Evolutionary conservation across 306 rosid species (phyloP).

Genomic region (Clitoria ternatea): DNA sequence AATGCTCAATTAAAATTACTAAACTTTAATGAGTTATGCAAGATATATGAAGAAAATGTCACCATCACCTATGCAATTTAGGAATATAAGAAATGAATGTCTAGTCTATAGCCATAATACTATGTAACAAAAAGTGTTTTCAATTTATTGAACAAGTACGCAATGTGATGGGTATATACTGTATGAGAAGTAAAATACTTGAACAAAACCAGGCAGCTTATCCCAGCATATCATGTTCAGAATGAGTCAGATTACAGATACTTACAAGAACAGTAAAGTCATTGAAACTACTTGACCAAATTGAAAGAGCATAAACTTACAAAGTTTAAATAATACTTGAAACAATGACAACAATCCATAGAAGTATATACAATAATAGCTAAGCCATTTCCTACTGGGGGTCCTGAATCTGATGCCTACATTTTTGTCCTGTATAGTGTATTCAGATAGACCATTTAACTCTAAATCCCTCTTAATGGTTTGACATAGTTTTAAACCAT

Average conservation of each 20-base stretch:
- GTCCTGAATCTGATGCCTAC: not conserved
- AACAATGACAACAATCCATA: not conserved
- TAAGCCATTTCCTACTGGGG: not conserved
- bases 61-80: not conserved
- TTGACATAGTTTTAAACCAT: not conserved
- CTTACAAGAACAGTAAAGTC: conserved; percentile 11
- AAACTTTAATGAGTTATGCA: not conserved
- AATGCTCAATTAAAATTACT: conserved; percentile 22
- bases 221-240: conserved; percentile 1
- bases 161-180: not conserved
- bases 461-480: not conserved
- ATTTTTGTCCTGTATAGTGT: not conserved
- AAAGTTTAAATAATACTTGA: not conserved
- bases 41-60: not conserved
- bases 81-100: not conserved
- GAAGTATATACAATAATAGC: not conserved
- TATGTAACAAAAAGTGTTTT: not conserved
- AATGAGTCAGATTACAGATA: conserved; percentile 15
- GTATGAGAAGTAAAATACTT: not conserved
- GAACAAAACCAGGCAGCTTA: conserved; percentile 7
- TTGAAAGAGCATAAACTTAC: conserved; percentile 7
- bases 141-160: not conserved
- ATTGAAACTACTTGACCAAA: not conserved
- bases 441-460: not conserved
- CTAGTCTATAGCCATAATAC: not conserved